Evolutionary conservation across 2,329 filamentous ascomycete species (phyloP).

Genomic region (Phaeosphaeria sp.): DNA sequence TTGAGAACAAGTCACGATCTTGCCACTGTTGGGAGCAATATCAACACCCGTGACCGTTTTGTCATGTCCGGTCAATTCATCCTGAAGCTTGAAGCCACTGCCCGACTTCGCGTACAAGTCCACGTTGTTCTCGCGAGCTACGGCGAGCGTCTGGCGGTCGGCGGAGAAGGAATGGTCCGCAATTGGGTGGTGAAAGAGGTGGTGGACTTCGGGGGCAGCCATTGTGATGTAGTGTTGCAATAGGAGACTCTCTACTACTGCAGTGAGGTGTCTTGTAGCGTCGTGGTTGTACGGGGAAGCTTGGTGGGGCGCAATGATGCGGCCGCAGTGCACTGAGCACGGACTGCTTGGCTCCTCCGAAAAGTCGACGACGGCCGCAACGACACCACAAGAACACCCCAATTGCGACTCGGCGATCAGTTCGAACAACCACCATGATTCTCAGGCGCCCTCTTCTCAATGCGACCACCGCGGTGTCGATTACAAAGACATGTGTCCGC

Average conservation of each 20-base stretch:
- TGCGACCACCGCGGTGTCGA: constrained; percentile 31
- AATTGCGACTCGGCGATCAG: neutral
- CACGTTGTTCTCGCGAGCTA: constrained; percentile 87
- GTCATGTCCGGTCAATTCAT: constrained; percentile 95
- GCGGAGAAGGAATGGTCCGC: constrained; percentile 98
- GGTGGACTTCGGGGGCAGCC: constrained; percentile 88
- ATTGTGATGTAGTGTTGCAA: constrained; percentile 66
- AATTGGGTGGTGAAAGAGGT: constrained; percentile 95
- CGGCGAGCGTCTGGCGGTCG: constrained; percentile 85
- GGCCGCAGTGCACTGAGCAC: constrained; percentile 11
- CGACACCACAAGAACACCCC: constrained; percentile 1
- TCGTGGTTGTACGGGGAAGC: constrained; percentile 12
- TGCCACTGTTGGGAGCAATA: constrained; percentile 86
- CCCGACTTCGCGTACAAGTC: constrained; percentile 83
- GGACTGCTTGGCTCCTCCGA: constrained; percentile 40
- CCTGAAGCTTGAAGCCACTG: constrained; percentile 79
- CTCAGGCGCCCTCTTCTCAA: constrained; percentile 43
- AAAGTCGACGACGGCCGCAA: constrained; percentile 33
- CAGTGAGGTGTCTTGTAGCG: constrained; percentile 14
- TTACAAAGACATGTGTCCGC: constrained; percentile 40
- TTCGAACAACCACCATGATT: constrained; percentile 37
- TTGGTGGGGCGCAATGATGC: constrained; percentile 18
- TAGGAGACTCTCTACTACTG: constrained; percentile 97
- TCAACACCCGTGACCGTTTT: constrained; percentile 97
- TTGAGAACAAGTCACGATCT: constrained; percentile 97